These are phyloP conservation scores for Linnemannia zychae DNA, from an alignment of 192 early-diverging fungal species.

Conservation along the genomic window DNA sequence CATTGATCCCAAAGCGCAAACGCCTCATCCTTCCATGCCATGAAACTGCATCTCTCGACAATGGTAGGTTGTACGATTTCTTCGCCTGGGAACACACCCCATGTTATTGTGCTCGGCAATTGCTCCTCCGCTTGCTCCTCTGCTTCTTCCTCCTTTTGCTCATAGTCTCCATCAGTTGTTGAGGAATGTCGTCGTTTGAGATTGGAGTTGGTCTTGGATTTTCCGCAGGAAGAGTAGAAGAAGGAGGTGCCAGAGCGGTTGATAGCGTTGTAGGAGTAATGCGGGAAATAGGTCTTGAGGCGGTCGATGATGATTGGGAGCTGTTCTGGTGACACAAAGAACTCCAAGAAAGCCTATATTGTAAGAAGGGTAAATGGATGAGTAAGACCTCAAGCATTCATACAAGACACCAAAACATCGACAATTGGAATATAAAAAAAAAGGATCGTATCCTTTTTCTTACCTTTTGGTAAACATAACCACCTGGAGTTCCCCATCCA, in stretches of 20 bases:
- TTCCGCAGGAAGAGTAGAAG: neutral
- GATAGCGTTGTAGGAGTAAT: conserved; percentile 90
- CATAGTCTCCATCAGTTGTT: neutral
- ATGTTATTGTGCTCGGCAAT: conserved; percentile 93
- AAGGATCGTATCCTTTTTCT: neutral
- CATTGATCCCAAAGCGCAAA: conserved; percentile 93
- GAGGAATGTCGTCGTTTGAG: conserved; percentile 69
- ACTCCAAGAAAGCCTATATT: conserved; percentile 87
- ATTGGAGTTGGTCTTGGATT: conserved; percentile 63
- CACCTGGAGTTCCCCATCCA: conserved; percentile 96
- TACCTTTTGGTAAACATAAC: conserved; percentile 93
- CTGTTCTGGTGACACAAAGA: conserved; percentile 79
- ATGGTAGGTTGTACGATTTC: conserved; percentile 94
- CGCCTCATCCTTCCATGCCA: conserved; percentile 96
- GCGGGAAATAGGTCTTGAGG: conserved; percentile 68
- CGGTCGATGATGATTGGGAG: conserved; percentile 77
- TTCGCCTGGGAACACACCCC: conserved; percentile 98
- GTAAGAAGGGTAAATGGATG: neutral
- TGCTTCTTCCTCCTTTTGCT: conserved; percentile 68
- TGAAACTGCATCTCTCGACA: conserved; percentile 86
- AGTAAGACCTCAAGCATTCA: conserved; percentile 73
- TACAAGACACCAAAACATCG: conserved; percentile 91
- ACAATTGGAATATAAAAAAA: neutral
- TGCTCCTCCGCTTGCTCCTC: conserved; percentile 64
- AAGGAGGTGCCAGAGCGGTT: conserved; percentile 56